Base-by-base conservation (phyloP, 768 basidiomycete genomes). In the Russula abietina region DNA sequence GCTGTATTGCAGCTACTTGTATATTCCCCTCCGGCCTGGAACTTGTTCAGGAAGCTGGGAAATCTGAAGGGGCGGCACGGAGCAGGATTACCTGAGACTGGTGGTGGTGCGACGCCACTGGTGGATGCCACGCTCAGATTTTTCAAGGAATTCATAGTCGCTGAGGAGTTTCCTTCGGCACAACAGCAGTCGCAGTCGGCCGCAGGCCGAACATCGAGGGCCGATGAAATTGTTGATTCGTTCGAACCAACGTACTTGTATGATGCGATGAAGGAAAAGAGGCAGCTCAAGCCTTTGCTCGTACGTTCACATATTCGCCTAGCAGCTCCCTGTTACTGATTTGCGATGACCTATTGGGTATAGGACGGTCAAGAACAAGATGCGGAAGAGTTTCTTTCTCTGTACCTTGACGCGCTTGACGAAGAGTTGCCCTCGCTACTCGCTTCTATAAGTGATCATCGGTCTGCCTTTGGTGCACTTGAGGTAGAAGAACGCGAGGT, bases 251-350 rank as follows among this genome's bases (percentile, higher is more conserved):
- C 84, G 17, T 85, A 86, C 68, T 82, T 98, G 30, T 97, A 96
- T 73, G 91, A 94, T 67, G 94, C 92, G n/a, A 84, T 98, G 82
- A 91, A 91, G 75, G 86, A 87, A 75, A 93, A 93, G 79, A 92
- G 92, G 75, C 80, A 90, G 66, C 98, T 98, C 70, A 93, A 95
- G 69, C 83, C 81, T 50, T 97, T 98, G 93, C 77, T 88, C 74
- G 91, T 91, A 67, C 69, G 86, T 81, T 53, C 24, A 5, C 12
- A 24, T 10, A 11, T 10, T 36, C 10, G 5, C 16, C 3, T 26
- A 2, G 16, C 14, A 32, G n/a, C 22, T 8, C 4, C 2, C 2
- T 26, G 1, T 57, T 5, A 11, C 28, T 30, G 28, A 30, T 30
- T 30, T 30, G 28, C 5, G 28, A 30, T 2, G 28, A 5, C 28